Conservation (phyloP, 441 rosid genomes). For the Geranium incanum region DNA sequence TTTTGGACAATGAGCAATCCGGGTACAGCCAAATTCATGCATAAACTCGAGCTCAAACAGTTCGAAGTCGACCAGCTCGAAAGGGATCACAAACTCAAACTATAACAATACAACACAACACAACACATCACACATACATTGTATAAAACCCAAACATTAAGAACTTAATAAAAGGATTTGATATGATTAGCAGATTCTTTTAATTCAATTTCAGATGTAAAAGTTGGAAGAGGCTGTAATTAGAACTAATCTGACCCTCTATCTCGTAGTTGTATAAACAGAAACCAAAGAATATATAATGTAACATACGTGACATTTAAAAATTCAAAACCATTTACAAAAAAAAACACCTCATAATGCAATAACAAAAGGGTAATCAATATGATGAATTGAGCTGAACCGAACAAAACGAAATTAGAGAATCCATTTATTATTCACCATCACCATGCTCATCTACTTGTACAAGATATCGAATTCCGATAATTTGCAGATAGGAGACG, state of each 20-base stretch:
- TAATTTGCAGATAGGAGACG: not conserved
- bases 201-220: not conserved
- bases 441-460: not conserved
- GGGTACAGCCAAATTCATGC: too few relatives aligned
- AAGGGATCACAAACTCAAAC: too few relatives aligned
- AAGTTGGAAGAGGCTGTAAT: not conserved
- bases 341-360: not conserved
- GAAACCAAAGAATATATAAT: too few relatives aligned
- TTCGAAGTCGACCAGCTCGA: too few relatives aligned
- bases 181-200: not conserved
- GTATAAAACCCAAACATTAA: not conserved
- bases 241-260: not conserved
- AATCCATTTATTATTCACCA: not conserved
- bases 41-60: too few relatives aligned
- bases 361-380: not conserved
- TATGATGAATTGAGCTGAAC: too few relatives aligned
- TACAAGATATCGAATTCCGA: not conserved
- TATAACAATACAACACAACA: not conserved
- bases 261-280: too few relatives aligned
- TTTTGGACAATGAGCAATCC: too few relatives aligned
- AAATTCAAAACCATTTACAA: too few relatives aligned
- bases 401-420: too few relatives aligned
- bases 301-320: too few relatives aligned
- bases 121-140: not conserved
- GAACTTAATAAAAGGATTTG: not conserved